Conservation (phyloP, 1,139 yeast species). For the Hemisphaericaspora xylofermentans region DNA sequence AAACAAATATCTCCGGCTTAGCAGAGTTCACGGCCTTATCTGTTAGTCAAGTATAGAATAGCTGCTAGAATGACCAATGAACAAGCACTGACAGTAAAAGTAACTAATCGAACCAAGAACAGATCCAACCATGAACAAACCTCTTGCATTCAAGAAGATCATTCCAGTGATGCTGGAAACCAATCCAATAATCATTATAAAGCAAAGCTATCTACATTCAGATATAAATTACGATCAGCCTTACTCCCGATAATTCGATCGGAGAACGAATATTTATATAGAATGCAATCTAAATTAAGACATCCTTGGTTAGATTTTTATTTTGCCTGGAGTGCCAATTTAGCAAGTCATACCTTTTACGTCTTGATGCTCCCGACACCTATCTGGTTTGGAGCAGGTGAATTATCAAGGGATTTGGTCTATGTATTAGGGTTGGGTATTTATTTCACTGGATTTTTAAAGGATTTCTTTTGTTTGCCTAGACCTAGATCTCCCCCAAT, state of each 20-base stretch:
- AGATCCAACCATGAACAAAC: not conserved
- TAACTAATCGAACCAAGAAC: not conserved
- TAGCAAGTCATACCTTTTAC: slow-evolving; percentile 93
- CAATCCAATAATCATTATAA: slow-evolving; percentile 65
- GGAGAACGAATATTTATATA: slow-evolving; percentile 65
- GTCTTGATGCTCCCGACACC: slow-evolving; percentile 85
- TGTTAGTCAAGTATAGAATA: too few relatives aligned
- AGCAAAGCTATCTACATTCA: slow-evolving; percentile 52
- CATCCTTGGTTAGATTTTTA: slow-evolving; percentile 61
- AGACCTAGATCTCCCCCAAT: slow-evolving; percentile 92
- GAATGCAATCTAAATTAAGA: slow-evolving; percentile 55
- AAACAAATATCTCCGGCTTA: too few relatives aligned
- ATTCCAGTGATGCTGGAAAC: slow-evolving; percentile 65
- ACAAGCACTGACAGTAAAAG: not conserved
- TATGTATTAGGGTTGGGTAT: slow-evolving; percentile 84
- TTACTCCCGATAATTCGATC: slow-evolving; percentile 60
- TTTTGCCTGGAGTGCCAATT: slow-evolving; percentile 85
- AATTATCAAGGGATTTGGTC: slow-evolving; percentile 66
- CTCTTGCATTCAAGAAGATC: slow-evolving; percentile 2
- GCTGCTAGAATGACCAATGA: too few relatives aligned
- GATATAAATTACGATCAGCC: slow-evolving; percentile 57
- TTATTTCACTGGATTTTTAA: slow-evolving; percentile 70
- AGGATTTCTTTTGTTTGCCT: slow-evolving; percentile 87
- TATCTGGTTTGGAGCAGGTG: slow-evolving; percentile 74
- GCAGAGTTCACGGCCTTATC: too few relatives aligned